Evolutionary conservation across 345 rosid species (phyloP), one percentile per base, ranked within the genome.

Genomic region (Arabidopsis suecica): DNA sequence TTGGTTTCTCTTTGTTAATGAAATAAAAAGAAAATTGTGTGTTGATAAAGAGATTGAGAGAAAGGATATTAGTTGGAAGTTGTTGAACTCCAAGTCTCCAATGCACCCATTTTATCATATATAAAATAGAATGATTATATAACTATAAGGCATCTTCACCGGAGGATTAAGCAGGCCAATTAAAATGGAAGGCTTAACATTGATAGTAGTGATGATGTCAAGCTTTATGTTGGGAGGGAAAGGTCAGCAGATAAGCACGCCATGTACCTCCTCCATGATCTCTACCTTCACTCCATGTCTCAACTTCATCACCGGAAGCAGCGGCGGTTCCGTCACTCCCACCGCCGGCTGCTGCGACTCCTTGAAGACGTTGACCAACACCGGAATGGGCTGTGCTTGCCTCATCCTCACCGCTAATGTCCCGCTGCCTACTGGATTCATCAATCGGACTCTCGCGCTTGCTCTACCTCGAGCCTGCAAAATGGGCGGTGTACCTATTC

Each of bases 251-350:
- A 84, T 91, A 33, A 86, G 73, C 53, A 88, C 96, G 8, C 93
- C 97, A 5, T 91, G 98, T 87, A 87, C 92, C 23, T 6, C 83
- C 37, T 86, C 97, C 20, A 81, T 87, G 97, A 82, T 91, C 79
- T 65, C 88, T 42, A 87, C 67, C 72, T 94, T 94, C 84, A 84
- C 96, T 2, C 98, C 97, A 7, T 94, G 96, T 82, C 63, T 90
- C 58, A 91, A 84, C 62, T 94, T 83, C 71, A 44, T 91, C 44
- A 91, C 98, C 0, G 96, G 98, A 61, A 91, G 98, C 75, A 65
- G 61, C 66, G 88, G 88, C 9, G 91, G 89, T 18, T 37, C 80
- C 16, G 6, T 78, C 8, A 67, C 91, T 5, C 97, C 97, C 14
- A 81, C 93, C 13, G 53, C 68, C n/a, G 74, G 77, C 33, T 94